Evolutionary conservation across 2,329 filamentous ascomycete species (phyloP).

Genomic region (Atkinsonella hypoxylon): DNA sequence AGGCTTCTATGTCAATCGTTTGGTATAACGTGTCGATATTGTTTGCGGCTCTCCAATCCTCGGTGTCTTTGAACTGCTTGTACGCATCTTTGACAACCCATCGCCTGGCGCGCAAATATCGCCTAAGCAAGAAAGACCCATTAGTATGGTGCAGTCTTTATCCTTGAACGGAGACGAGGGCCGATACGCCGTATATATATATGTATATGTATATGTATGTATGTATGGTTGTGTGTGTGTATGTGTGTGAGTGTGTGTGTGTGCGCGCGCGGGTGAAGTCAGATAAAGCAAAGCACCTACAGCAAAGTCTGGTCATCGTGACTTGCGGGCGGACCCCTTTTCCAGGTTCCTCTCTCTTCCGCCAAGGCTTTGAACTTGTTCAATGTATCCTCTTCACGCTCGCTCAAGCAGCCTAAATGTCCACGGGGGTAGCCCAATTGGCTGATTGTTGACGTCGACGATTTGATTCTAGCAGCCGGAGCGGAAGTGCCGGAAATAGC

Average conservation of each 20-base stretch:
- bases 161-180: too few relatives aligned
- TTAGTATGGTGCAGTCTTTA: neutral
- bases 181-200: too few relatives aligned
- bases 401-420: slow-evolving; percentile 68
- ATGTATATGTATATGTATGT: too few relatives aligned
- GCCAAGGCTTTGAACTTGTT: slow-evolving; percentile 59
- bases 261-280: neutral
- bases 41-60: slow-evolving; percentile 75
- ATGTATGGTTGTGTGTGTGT: too few relatives aligned
- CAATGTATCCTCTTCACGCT: slow-evolving; percentile 55
- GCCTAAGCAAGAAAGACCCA: slow-evolving; percentile 36
- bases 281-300: slow-evolving; percentile 30
- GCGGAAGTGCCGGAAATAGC: slow-evolving; percentile 10
- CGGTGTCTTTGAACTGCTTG: slow-evolving; percentile 76
- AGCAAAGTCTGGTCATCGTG: slow-evolving; percentile 66
- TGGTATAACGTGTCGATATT: slow-evolving; percentile 69
- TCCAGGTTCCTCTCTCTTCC: slow-evolving; percentile 52
- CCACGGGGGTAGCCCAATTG: slow-evolving; percentile 55
- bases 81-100: slow-evolving; percentile 70
- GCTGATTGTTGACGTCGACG: slow-evolving; percentile 17
- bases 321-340: slow-evolving; percentile 41
- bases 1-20: slow-evolving; percentile 75
- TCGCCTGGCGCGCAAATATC: slow-evolving; percentile 74
- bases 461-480: slow-evolving; percentile 17
- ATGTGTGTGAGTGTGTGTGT: too few relatives aligned